These are phyloP conservation scores for Salix arbutifolia DNA, from an alignment of 345 rosid genomes.

Conservation along the genomic window DNA sequence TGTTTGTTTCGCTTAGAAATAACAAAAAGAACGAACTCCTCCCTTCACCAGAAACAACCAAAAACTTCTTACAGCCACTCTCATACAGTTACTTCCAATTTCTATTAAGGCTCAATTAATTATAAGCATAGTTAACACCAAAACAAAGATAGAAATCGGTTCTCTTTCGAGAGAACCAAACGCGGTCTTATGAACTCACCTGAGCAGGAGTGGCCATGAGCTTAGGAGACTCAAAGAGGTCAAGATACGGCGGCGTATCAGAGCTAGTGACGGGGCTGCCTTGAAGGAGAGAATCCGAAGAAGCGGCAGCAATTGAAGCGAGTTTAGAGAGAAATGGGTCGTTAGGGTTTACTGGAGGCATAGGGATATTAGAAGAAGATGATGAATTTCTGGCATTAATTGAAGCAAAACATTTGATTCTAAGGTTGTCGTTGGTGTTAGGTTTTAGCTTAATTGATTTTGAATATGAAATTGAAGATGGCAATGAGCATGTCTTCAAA, in stretches of 20 bases:
- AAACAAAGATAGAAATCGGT: not conserved
- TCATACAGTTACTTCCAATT: no score
- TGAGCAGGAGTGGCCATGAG: slow-evolving; percentile 83
- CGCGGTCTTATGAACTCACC: slow-evolving; percentile 22
- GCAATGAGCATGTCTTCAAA: slow-evolving; percentile 34
- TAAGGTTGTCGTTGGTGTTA: slow-evolving; percentile 5
- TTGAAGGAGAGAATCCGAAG: slow-evolving; percentile 51
- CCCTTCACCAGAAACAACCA: no score
- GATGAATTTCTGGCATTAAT: slow-evolving; percentile 25
- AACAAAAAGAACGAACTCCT: no score
- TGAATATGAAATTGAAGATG: slow-evolving; percentile 24
- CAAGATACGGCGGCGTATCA: slow-evolving; percentile 62
- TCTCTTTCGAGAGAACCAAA: no score
- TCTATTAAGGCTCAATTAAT: no score
- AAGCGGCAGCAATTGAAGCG: slow-evolving; percentile 53
- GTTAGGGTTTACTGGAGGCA: slow-evolving; percentile 68
- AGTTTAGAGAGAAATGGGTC: slow-evolving; percentile 68
- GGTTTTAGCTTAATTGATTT: slow-evolving; percentile 26
- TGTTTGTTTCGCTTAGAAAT: no score
- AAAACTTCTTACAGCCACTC: no score
- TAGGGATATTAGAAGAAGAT: slow-evolving; percentile 50
- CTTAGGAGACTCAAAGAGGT: slow-evolving; percentile 66
- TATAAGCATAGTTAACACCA: not conserved
- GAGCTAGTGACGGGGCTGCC: slow-evolving; percentile 32
- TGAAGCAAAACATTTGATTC: slow-evolving; percentile 30